Evolutionary conservation across 768 basidiomycete species (phyloP), one percentile per base, ranked within the genome.

Genomic region (Amylocystis lapponica): DNA sequence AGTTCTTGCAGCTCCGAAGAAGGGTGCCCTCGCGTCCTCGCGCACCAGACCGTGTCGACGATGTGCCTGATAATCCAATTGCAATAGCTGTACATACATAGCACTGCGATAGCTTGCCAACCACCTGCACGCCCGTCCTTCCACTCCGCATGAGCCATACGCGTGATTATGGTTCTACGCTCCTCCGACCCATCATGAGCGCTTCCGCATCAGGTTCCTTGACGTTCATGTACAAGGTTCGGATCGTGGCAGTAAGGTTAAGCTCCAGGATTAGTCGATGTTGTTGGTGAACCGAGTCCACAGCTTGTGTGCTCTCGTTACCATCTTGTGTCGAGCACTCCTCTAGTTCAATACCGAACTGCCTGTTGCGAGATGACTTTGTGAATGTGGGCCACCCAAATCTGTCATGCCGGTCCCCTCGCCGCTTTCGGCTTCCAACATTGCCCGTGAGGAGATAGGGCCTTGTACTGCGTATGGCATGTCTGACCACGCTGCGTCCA

Each of bases 401-500:
- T 53, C 53, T 57, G 55, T 55, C 54, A 52, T 50, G 50, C 48
- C 39, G 47, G 54, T 39, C 48, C 55, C 54, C 59, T 35, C 45
- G 48, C 47, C 55, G 46, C 55, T 49, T 49, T 43, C 54, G 46
- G 49, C 39, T 40, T 46, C 46, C 46, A 55, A 41, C 43, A 43
- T 45, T 46, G 55, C 41, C 45, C 48, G 56, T 36, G 55, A 53
- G 36, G 36, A 39, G 50, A 47, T 36, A 41, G 43, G 39, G 62
- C 71, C 69, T 70, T 74, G 68, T 72, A 60, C 75, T 75, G 67
- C 66, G 69, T 72, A 68, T 68, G 75, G 69, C 65, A 73, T 65
- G 60, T 60, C 64, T 61, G 70, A 75, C n/a, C 77, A 79, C 70
- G 81, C 76, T 69, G 74, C 66, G 66, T 69, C 68, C 83, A 79